Evolutionary conservation across 257 asterid genomes (phyloP), one percentile per base, ranked within the genome.

Genomic region (Fraxinus americana): DNA sequence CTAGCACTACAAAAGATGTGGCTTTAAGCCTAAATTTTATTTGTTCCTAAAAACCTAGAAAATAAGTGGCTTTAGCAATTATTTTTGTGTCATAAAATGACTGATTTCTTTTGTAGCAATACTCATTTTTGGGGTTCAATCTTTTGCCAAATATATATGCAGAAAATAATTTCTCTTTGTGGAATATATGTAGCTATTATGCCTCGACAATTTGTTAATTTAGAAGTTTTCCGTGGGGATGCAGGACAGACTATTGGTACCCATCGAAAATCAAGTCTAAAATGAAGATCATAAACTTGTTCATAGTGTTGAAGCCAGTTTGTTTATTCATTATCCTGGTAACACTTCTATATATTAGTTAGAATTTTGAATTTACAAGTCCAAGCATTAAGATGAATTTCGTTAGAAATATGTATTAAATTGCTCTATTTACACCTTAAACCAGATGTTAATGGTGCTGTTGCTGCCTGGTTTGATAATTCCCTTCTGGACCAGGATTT

Each of bases 401-500:
- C 4, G 9, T 17, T 52, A 14, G 21, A 52, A 17, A 52, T 52
- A 14, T 17, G 23, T 16, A 16, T 52, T 52, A 17, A 36, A 39
- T 17, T 29, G 74, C 48, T 38, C 17, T 73, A 50, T 13, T 72
- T 19, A 21, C 19, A 1, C 21, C 8, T 70, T 1, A 10, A 10
- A 78, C 68, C 87, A 91, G 97, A 34, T 86, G 75, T 25, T 82
- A 0, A 75, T 71, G 70, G 87, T 88, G 85, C 17, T 90, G 43
- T 79, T 86, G 35, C 32, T 87, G 52, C 84, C 89, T 61, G 79
- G 84, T 78, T 34, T 83, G 54, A 50, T 89, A 80, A 78, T 86
- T 63, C 78, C 91, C 1, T 48, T 88, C 17, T 89, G 96, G 94
- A 78, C 82, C 52, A 85, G 77, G n/a, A 85, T 83, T n/a, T 35